A percentile compares a stretch with the other conserved stretches of the same genome.
These are phyloP conservation scores for Hymenoscyphus fructigenus DNA, from an alignment of 2,329 filamentous ascomycete species.

Conservation along the genomic window DNA sequence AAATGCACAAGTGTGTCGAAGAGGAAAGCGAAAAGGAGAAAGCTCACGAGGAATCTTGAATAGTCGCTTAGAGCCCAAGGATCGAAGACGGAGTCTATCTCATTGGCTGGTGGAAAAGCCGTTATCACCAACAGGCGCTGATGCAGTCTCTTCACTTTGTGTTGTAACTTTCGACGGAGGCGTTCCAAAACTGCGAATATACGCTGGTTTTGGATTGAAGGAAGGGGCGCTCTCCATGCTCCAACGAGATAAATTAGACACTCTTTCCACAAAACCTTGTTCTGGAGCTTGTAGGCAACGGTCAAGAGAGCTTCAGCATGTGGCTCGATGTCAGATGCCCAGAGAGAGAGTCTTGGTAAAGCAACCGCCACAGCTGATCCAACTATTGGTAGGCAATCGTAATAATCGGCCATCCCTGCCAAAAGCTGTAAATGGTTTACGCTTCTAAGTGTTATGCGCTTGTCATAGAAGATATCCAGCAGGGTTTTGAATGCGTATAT, in stretches of 20 bases:
- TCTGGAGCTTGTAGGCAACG: not conserved
- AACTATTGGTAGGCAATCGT: not conserved
- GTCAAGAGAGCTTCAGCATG: not conserved
- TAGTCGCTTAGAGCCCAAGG: too few species aligned
- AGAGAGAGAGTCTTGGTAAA: not conserved
- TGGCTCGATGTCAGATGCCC: not conserved
- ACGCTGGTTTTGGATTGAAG: not conserved
- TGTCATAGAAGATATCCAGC: not conserved
- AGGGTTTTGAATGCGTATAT: not conserved
- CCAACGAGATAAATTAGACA: not conserved
- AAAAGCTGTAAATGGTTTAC: not conserved
- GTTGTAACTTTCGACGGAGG: not conserved
- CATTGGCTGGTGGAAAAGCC: too few species aligned
- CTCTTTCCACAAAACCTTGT: not conserved
- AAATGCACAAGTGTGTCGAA: too few species aligned
- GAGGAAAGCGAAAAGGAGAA: too few species aligned
- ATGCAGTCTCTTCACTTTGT: not conserved
- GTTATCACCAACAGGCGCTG: too few species aligned
- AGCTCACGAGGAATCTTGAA: too few species aligned
- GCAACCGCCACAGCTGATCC: not conserved
- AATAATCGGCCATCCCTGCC: conserved; percentile 2
- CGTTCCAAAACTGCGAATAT: not conserved
- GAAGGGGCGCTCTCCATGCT: not conserved
- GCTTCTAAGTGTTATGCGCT: not conserved
- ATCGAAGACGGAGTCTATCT: too few species aligned